Conservation (phyloP, 1,139 yeast species). For the Candida sanyaensis region DNA sequence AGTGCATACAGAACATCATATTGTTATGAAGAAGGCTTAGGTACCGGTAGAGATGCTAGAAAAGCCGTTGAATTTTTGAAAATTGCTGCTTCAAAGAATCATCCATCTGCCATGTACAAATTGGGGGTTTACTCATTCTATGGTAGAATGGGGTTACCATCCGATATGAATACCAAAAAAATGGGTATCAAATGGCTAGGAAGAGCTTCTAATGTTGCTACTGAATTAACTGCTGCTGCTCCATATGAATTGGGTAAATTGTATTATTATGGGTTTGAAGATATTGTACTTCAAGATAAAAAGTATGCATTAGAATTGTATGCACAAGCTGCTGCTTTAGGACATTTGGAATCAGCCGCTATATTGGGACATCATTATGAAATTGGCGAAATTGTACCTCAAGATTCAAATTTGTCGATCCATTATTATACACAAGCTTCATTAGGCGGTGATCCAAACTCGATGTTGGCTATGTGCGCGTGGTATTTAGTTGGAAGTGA, state of each 20-base stretch:
- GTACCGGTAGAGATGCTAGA: conserved; percentile 85
- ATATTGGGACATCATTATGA: conserved; percentile 84
- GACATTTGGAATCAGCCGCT: conserved; percentile 79
- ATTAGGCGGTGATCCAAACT: conserved; percentile 78
- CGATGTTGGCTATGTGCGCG: conserved; percentile 94
- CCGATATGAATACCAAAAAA: conserved; percentile 69
- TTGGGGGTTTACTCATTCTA: conserved; percentile 85
- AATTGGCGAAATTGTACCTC: conserved; percentile 76
- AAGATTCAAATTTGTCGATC: conserved; percentile 81
- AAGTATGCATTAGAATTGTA: conserved; percentile 85
- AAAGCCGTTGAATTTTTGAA: conserved; percentile 82
- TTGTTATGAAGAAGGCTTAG: conserved; percentile 92
- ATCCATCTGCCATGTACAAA: conserved; percentile 94
- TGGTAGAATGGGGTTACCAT: conserved; percentile 79
- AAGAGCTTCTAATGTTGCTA: conserved; percentile 83
- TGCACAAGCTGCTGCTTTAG: conserved; percentile 87
- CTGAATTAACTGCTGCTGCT: conserved; percentile 84
- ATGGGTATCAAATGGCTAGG: conserved; percentile 93
- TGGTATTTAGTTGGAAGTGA: conserved; percentile 95
- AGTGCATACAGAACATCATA: conserved; percentile 89
- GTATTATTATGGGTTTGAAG: conserved; percentile 80
- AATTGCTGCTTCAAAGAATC: conserved; percentile 88
- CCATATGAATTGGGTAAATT: conserved; percentile 91
- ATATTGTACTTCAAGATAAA: conserved; percentile 80
- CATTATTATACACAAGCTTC: conserved; percentile 95